phyloP scores from a whole-genome alignment of 768 basidiomycete species.

The Rhizopogon sp. region DNA sequence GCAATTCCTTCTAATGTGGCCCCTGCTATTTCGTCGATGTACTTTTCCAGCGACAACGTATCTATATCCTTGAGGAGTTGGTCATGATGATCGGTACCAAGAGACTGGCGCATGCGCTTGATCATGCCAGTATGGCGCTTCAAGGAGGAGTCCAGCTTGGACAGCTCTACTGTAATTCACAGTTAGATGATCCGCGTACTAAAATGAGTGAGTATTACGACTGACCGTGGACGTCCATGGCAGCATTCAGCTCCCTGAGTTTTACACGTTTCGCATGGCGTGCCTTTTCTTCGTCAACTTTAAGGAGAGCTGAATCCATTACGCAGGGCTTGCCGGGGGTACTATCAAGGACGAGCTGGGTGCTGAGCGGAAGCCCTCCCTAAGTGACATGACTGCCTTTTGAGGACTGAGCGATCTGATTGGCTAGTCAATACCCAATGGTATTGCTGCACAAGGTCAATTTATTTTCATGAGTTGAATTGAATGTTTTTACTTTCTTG shows the following conservation, averaged over 20 bases:
- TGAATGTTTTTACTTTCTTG: too few species aligned
- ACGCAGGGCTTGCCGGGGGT: background rate
- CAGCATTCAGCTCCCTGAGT: slow-evolving; percentile 53
- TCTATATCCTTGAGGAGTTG: slow-evolving; percentile 92
- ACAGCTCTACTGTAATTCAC: slow-evolving; percentile 42
- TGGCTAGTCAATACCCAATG: background rate
- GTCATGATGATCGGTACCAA: slow-evolving; percentile 77
- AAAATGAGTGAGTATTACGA: slow-evolving; percentile 2
- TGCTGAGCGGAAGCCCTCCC: background rate
- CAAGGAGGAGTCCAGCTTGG: slow-evolving; percentile 87
- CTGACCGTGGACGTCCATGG: slow-evolving; percentile 45
- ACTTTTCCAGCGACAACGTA: slow-evolving; percentile 87
- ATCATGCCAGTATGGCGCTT: slow-evolving; percentile 96
- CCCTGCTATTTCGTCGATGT: slow-evolving; percentile 89
- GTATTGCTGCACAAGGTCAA: too few species aligned
- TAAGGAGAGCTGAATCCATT: slow-evolving; percentile 27
- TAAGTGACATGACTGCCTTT: background rate
- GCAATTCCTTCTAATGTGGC: slow-evolving; percentile 82
- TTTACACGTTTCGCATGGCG: slow-evolving; percentile 53
- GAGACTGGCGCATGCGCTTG: slow-evolving; percentile 84
- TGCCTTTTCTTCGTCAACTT: slow-evolving; percentile 44
- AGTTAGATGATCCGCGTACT: slow-evolving; percentile 2
- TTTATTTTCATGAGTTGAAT: too few species aligned
- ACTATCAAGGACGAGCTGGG: background rate
- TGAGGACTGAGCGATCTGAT: background rate